Evolutionary conservation across 2,329 filamentous ascomycete genomes (phyloP).

Genomic region (Chaetomium sp.): DNA sequence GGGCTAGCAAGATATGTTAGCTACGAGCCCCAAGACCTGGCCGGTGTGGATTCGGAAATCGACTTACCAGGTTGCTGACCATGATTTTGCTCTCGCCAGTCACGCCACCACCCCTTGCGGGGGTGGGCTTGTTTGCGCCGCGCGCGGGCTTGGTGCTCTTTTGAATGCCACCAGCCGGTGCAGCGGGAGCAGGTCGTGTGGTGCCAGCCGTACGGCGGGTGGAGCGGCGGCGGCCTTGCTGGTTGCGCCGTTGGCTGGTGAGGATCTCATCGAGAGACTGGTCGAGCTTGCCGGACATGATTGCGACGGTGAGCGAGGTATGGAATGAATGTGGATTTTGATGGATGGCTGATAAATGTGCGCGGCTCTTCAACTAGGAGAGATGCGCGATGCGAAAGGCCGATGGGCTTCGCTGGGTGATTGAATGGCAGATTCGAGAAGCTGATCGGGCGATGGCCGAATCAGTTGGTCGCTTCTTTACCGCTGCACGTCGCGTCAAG

Average conservation of each 20-base stretch:
- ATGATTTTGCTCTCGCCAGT: constrained; percentile 91
- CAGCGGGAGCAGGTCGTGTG: constrained; percentile 56
- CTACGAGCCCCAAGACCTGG: background rate
- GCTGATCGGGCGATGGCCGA: constrained; percentile 17
- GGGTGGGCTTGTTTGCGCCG: constrained; percentile 60
- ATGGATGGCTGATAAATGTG: constrained; percentile 5
- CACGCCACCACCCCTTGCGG: constrained; percentile 63
- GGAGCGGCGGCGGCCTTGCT: constrained; percentile 52
- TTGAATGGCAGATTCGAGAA: constrained; percentile 22
- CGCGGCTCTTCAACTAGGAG: constrained; percentile 3
- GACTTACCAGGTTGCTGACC: constrained; percentile 94
- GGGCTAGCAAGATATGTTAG: constrained; percentile 68
- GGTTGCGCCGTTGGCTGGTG: constrained; percentile 68
- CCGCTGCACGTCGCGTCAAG: constrained; percentile 29
- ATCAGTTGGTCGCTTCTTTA: constrained; percentile 1
- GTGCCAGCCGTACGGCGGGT: constrained; percentile 53
- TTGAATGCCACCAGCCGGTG: constrained; percentile 82
- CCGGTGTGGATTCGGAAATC: constrained; percentile 2
- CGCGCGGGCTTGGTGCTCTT: constrained; percentile 71
- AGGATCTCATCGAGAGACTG: constrained; percentile 97
- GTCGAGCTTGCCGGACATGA: constrained; percentile 93
- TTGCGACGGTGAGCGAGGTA: constrained; percentile 18
- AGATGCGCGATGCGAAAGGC: constrained; percentile 15
- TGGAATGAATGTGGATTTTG: background rate
- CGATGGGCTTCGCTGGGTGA: constrained; percentile 16